Percentiles rank a stretch among this genome's conserved stretches.
Evolutionary conservation across 2,329 filamentous ascomycete species (phyloP).

Genomic region (Trichophaea hybrida): DNA sequence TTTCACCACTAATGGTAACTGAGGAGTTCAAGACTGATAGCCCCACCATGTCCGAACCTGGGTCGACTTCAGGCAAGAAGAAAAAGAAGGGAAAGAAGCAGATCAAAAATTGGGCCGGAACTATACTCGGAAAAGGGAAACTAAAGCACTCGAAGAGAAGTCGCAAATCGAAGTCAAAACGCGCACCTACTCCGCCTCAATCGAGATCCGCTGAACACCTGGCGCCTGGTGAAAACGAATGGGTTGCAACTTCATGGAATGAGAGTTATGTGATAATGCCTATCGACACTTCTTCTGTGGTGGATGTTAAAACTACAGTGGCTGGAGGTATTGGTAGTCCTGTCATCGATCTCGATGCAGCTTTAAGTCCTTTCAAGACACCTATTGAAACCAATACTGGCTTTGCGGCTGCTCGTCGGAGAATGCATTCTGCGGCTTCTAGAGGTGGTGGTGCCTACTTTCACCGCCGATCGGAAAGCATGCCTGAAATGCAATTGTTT

Average conservation of each 20-base stretch:
- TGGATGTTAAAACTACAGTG: conserved; percentile 24
- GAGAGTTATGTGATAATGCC: conserved; percentile 28
- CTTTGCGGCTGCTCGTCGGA: conserved; percentile 50
- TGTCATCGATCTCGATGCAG: conserved; percentile 88
- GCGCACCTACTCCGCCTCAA: conserved; percentile 35
- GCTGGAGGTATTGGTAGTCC: conserved; percentile 52
- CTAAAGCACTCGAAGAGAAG: conserved; percentile 33
- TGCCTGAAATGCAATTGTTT: conserved; percentile 64
- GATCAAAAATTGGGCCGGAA: conserved; percentile 58
- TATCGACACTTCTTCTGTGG: conserved; percentile 28
- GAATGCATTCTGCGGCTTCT: conserved; percentile 60
- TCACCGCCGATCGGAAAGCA: conserved; percentile 65
- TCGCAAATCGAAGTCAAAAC: conserved; percentile 34
- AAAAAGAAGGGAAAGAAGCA: conserved; percentile 40
- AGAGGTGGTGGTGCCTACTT: conserved; percentile 49
- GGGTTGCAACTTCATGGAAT: conserved; percentile 22
- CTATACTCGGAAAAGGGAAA: conserved; percentile 50
- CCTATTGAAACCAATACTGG: conserved; percentile 49
- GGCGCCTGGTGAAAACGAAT: conserved; percentile 24
- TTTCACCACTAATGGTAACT: conserved; percentile 20
- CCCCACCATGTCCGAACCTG: conserved; percentile 4
- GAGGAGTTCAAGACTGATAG: conserved; percentile 15
- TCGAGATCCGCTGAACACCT: conserved; percentile 11
- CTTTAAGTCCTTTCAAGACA: conserved; percentile 82
- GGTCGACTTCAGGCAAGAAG: conserved; percentile 5